Percentiles rank a stretch among this genome's conserved stretches.
Conservation (phyloP, 768 basidiomycete genomes). For the Agaricus sinodeliciosus region DNA sequence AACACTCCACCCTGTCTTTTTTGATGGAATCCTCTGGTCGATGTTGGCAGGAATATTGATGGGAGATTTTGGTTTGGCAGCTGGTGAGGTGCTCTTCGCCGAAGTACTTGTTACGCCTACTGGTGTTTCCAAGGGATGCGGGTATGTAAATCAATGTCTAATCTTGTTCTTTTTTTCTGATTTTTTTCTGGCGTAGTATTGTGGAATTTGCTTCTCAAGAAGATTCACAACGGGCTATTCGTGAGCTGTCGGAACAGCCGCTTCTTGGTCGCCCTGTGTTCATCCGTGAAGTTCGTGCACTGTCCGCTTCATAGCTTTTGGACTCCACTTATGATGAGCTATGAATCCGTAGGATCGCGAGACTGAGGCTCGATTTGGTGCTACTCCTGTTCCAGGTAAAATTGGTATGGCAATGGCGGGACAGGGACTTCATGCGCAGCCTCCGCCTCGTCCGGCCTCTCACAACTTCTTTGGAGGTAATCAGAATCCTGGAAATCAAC, state of each 20-base stretch:
- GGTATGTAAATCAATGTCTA: slow-evolving; percentile 49
- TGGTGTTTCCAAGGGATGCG: slow-evolving; percentile 97
- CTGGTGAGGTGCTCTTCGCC: slow-evolving; percentile 99
- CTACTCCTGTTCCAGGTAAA: slow-evolving; percentile 92
- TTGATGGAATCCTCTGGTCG: slow-evolving; percentile 39
- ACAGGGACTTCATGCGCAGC: slow-evolving; percentile 72
- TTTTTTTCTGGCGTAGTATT: slow-evolving; percentile 50
- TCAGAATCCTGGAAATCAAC: slow-evolving; percentile 78
- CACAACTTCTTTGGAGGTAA: slow-evolving; percentile 65
- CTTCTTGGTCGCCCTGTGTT: slow-evolving; percentile 94
- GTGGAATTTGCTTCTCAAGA: slow-evolving; percentile 92
- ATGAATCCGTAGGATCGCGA: slow-evolving; percentile 81
- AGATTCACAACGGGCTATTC: slow-evolving; percentile 84
- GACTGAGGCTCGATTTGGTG: slow-evolving; percentile 91
- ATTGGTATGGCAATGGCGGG: slow-evolving; percentile 95
- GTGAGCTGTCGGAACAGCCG: slow-evolving; percentile 82
- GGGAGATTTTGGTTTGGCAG: slow-evolving; percentile 89
- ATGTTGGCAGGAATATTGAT: slow-evolving; percentile 84
- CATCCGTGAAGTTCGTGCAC: slow-evolving; percentile 75
- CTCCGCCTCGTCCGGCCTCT: slow-evolving; percentile 77
- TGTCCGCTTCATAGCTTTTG: not conserved
- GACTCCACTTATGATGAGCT: not conserved
- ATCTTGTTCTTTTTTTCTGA: not conserved
- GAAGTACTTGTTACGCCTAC: slow-evolving; percentile 97
- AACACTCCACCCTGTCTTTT: slow-evolving; percentile 23